These are phyloP conservation scores for Macroventuria anomochaeta DNA, from an alignment of 2,329 filamentous ascomycete genomes.

Conservation along the genomic window DNA sequence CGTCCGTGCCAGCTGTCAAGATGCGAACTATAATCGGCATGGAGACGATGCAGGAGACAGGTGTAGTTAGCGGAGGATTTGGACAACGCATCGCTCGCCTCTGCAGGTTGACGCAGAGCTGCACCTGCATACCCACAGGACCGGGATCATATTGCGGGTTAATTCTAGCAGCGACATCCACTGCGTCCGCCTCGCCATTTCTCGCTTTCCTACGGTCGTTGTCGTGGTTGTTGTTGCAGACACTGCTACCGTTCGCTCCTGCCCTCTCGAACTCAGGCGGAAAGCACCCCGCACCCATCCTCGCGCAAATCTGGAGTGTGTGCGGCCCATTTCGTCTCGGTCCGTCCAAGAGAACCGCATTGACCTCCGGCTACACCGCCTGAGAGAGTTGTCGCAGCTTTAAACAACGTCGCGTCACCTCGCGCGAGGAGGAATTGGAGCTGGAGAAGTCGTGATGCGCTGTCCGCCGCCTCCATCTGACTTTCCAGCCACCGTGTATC, in stretches of 20 bases:
- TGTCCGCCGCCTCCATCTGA: slow-evolving; percentile 41
- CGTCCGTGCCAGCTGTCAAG: slow-evolving; percentile 49
- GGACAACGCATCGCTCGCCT: slow-evolving; percentile 45
- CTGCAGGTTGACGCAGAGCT: slow-evolving; percentile 52
- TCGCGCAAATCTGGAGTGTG: slow-evolving; percentile 29
- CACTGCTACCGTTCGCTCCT: slow-evolving; percentile 8
- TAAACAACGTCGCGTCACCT: slow-evolving; percentile 40
- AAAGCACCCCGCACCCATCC: slow-evolving; percentile 19
- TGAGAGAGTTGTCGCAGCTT: slow-evolving; percentile 36
- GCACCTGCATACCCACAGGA: slow-evolving; percentile 44
- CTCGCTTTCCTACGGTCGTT: slow-evolving; percentile 24
- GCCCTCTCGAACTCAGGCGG: slow-evolving; percentile 16
- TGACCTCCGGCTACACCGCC: slow-evolving; percentile 50
- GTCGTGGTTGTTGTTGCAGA: slow-evolving; percentile 15
- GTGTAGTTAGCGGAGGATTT: slow-evolving; percentile 43
- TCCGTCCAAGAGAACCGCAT: slow-evolving; percentile 43
- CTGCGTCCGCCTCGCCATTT: slow-evolving; percentile 37
- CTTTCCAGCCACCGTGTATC: slow-evolving; percentile 41
- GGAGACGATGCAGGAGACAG: slow-evolving; percentile 38
- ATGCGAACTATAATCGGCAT: slow-evolving; percentile 35
- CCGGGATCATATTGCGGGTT: slow-evolving; percentile 41
- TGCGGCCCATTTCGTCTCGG: slow-evolving; percentile 38
- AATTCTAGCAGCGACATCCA: slow-evolving; percentile 41
- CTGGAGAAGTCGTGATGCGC: slow-evolving; percentile 48
- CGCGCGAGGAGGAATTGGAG: slow-evolving; percentile 37